Percentiles rank a stretch among this genome's conserved stretches.
phyloP scores from a whole-genome alignment of 371 early-diverging fungal species.

The Mucor lusitanicus region DNA sequence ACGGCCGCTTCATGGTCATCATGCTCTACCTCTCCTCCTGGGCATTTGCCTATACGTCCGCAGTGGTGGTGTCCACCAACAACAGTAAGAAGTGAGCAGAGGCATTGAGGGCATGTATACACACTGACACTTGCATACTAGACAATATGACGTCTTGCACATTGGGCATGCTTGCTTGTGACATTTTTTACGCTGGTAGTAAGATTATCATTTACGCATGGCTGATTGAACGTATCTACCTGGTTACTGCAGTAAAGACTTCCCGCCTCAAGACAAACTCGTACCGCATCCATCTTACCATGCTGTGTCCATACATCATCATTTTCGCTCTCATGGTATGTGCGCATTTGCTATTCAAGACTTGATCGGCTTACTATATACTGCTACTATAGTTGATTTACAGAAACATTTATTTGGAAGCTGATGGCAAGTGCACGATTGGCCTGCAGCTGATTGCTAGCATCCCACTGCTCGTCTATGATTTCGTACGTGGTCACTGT shows the following conservation, averaged over 20 bases:
- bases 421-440: constrained; percentile 49
- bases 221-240: constrained; percentile 50
- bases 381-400: constrained; percentile 35
- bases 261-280: constrained; percentile 39
- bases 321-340: constrained; percentile 53
- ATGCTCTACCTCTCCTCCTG: constrained; percentile 38
- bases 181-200: constrained; percentile 53
- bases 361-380: neutral
- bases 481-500: constrained; percentile 32
- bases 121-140: neutral
- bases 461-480: constrained; percentile 49
- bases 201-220: constrained; percentile 52
- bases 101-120: neutral
- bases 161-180: constrained; percentile 48
- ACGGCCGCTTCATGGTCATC: constrained; percentile 44
- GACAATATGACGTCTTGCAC: constrained; percentile 50
- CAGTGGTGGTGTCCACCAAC: constrained; percentile 47
- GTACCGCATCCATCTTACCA: constrained; percentile 47
- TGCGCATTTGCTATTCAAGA: neutral
- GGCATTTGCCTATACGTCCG: constrained; percentile 41
- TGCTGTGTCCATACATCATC: constrained; percentile 49
- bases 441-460: constrained; percentile 52
- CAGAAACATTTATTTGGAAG: constrained; percentile 44
- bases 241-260: constrained; percentile 50
- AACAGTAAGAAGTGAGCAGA: constrained; percentile 26